phyloP scores from a whole-genome alignment of 495 filamentous ascomycete genomes.

The Aspergillus ellipticus region DNA sequence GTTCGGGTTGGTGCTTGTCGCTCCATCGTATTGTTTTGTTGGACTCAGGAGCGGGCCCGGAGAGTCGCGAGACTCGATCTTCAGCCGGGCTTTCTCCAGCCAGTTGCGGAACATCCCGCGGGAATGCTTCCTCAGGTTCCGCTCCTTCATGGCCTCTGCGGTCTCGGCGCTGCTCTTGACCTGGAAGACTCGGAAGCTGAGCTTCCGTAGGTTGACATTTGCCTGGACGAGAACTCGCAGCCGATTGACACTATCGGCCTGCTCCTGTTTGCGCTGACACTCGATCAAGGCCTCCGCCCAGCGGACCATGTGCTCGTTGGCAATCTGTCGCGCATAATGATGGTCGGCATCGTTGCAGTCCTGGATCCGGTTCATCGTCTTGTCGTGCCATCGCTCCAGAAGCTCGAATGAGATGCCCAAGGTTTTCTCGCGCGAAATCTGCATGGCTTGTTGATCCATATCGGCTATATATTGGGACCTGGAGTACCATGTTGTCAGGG shows the following conservation, averaged over 20 bases:
- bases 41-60: constrained; percentile 33
- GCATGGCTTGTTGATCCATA: constrained; percentile 42
- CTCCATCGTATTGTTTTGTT: constrained; percentile 26
- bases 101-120: constrained; percentile 57
- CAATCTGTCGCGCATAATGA: constrained; percentile 39
- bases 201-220: constrained; percentile 43
- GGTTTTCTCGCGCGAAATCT: constrained; percentile 35
- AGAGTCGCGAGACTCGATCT: constrained; percentile 34
- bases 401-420: constrained; percentile 36
- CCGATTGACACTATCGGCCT: constrained; percentile 46
- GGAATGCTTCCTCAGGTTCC: constrained; percentile 52
- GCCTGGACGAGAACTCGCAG: constrained; percentile 44
- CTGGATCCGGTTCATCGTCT: constrained; percentile 33
- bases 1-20: constrained; percentile 30
- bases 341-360: constrained; percentile 40
- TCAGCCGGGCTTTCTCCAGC: constrained; percentile 47
- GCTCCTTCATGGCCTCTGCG: constrained; percentile 51
- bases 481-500: constrained; percentile 44
- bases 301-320: constrained; percentile 42
- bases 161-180: constrained; percentile 43
- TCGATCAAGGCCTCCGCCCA: constrained; percentile 43
- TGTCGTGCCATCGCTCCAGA: constrained; percentile 42
- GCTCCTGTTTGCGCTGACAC: constrained; percentile 43
- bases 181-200: constrained; percentile 52
- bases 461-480: constrained; percentile 36